Conservation (phyloP, 2,329 filamentous ascomycete species). For the Aspergillus niger region DNA sequence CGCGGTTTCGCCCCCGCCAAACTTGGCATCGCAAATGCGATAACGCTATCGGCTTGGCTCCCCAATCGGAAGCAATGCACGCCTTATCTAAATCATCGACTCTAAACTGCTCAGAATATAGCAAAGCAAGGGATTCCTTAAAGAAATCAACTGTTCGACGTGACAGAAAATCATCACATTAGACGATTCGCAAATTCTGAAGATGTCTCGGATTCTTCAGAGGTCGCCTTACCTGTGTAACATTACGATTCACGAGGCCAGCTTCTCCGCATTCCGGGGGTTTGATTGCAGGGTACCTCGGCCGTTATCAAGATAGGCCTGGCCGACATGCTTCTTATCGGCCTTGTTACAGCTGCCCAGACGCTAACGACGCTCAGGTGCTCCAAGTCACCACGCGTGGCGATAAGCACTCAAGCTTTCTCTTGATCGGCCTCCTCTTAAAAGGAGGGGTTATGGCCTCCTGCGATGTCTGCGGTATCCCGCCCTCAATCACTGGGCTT, state of each 20-base stretch:
- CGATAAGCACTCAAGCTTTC: conserved; percentile 2
- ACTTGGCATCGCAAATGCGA: not conserved
- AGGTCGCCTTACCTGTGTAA: not conserved
- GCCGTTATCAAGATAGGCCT: conserved; percentile 2
- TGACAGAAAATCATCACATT: not conserved
- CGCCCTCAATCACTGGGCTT: not conserved
- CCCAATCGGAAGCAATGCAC: not conserved
- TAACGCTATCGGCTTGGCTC: not conserved
- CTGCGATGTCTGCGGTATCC: not conserved
- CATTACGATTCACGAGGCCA: not conserved
- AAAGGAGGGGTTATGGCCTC: not conserved
- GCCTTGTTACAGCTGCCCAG: not conserved
- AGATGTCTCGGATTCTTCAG: not conserved
- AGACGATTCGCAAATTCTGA: not conserved
- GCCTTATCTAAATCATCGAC: not conserved
- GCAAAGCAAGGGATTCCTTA: not conserved
- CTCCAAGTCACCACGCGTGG: not conserved
- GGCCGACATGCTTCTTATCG: not conserved
- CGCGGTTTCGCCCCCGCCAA: not conserved
- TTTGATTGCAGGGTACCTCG: not conserved
- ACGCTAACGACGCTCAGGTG: not conserved
- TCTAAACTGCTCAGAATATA: not conserved
- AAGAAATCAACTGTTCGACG: too few relatives aligned
- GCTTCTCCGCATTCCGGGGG: not conserved
- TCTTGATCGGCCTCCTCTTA: not conserved